A percentile compares a stretch with the other conserved stretches of the same genome.
Conservation (phyloP, 2,329 filamentous ascomycete genomes). For the Ceratocystis ficicola region DNA sequence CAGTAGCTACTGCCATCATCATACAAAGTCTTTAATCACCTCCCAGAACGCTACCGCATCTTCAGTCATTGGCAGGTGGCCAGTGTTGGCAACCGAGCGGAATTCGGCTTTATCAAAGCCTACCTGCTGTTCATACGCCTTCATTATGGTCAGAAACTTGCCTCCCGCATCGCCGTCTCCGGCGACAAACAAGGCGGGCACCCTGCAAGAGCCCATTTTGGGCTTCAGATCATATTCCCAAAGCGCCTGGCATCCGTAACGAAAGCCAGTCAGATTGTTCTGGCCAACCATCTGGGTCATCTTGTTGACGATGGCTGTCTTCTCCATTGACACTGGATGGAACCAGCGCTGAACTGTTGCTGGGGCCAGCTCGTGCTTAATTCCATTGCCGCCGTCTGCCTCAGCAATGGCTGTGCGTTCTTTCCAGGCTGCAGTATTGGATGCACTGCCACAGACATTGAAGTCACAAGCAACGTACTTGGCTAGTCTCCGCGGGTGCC, state of each 20-base stretch:
- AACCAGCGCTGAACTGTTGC: conserved; percentile 70
- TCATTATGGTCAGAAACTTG: conserved; percentile 67
- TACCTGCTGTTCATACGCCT: conserved; percentile 51
- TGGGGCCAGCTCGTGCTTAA: conserved; percentile 51
- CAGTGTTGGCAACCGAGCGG: conserved; percentile 54
- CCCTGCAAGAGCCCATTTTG: conserved; percentile 40
- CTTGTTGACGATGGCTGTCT: conserved; percentile 37
- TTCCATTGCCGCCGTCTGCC: conserved; percentile 43
- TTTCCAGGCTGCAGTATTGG: conserved; percentile 68
- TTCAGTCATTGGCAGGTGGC: conserved; percentile 79
- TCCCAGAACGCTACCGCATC: conserved; percentile 55
- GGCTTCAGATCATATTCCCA: conserved; percentile 58
- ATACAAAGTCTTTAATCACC: conserved; percentile 48
- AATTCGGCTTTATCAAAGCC: conserved; percentile 46
- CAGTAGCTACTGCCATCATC: conserved; percentile 12
- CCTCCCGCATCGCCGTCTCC: conserved; percentile 59
- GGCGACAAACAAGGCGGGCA: conserved; percentile 56
- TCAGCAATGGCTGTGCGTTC: conserved; percentile 61
- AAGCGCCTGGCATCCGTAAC: conserved; percentile 54
- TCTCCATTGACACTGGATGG: conserved; percentile 41
- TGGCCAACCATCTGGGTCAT: conserved; percentile 57
- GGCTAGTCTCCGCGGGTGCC: conserved; percentile 45
- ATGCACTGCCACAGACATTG: conserved; percentile 56
- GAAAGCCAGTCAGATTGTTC: conserved; percentile 61
- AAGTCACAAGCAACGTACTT: conserved; percentile 68